A percentile compares a stretch with the other conserved stretches of the same genome.
These are phyloP conservation scores for Aspergillus sp. DNA, from an alignment of 2,329 filamentous ascomycete species.

Conservation along the genomic window DNA sequence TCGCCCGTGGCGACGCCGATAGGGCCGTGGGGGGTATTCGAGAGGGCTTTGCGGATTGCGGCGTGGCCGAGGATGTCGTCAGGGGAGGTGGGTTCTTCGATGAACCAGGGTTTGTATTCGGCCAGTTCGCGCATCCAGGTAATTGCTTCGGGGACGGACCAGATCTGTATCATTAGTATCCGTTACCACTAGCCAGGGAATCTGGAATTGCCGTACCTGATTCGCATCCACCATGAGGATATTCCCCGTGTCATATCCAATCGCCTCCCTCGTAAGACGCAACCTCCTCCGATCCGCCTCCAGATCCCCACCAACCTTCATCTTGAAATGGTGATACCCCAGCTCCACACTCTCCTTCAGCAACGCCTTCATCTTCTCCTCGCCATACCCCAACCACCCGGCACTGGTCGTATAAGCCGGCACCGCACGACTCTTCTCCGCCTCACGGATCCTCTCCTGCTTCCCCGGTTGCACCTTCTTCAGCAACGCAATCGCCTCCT, in stretches of 20 bases:
- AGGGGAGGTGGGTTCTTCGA: slow-evolving; percentile 85
- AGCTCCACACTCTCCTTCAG: slow-evolving; percentile 64
- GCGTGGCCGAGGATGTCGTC: slow-evolving; percentile 87
- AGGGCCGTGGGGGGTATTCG: slow-evolving; percentile 43
- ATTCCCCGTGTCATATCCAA: slow-evolving; percentile 75
- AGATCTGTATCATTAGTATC: slow-evolving; percentile 44
- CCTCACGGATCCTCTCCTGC: slow-evolving; percentile 62
- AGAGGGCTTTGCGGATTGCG: slow-evolving; percentile 70
- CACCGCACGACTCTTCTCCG: slow-evolving; percentile 64
- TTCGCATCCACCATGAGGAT: slow-evolving; percentile 91
- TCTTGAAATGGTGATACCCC: slow-evolving; percentile 80
- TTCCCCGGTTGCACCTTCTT: slow-evolving; percentile 60
- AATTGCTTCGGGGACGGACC: slow-evolving; percentile 84
- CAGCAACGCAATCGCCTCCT: slow-evolving; percentile 68
- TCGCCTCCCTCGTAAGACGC: slow-evolving; percentile 65
- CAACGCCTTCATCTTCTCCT: slow-evolving; percentile 74
- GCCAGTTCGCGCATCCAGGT: slow-evolving; percentile 74
- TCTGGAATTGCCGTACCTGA: slow-evolving; percentile 46
- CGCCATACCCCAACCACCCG: slow-evolving; percentile 83
- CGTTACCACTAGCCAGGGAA: no score
- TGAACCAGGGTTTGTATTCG: slow-evolving; percentile 79
- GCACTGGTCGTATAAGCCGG: slow-evolving; percentile 87
- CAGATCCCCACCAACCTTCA: slow-evolving; percentile 73
- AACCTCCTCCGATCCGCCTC: slow-evolving; percentile 65
- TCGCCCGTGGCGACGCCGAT: slow-evolving; percentile 87